A percentile compares a stretch with the other conserved stretches of the same genome.
Evolutionary conservation across 1,284 basidiomycete species (phyloP).

Genomic region (Fomitiporia mediterranea): DNA sequence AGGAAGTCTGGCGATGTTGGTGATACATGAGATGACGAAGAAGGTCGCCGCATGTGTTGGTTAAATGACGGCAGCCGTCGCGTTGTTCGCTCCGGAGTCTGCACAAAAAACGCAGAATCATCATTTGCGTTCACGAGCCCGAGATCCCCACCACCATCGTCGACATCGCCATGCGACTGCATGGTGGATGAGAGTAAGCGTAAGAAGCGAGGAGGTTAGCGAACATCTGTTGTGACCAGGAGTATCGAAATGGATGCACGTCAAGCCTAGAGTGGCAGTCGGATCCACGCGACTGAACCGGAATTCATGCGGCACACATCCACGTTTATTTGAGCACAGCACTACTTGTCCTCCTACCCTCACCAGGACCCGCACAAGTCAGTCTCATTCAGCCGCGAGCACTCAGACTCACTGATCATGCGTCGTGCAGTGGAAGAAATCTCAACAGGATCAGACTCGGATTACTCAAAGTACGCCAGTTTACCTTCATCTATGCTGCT

Average conservation of each 20-base stretch:
- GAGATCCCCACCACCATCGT: slow-evolving; percentile 8
- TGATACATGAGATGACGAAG: slow-evolving; percentile 21
- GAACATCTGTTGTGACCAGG: slow-evolving; percentile 6
- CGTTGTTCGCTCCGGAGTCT: slow-evolving; percentile 2
- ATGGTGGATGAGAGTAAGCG: not conserved
- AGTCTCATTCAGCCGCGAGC: slow-evolving; percentile 1
- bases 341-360: slow-evolving; percentile 5
- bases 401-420: slow-evolving; percentile 5
- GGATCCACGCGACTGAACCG: not conserved
- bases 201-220: not conserved
- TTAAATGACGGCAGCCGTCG: slow-evolving; percentile 3
- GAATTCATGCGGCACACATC: not conserved
- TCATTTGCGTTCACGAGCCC: slow-evolving; percentile 16
- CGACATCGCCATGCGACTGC: not conserved
- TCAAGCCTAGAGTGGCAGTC: not conserved
- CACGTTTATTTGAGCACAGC: not conserved
- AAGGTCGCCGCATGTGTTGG: not conserved
- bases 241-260: no score
- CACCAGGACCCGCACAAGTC: slow-evolving; percentile 1
- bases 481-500: slow-evolving; percentile 16
- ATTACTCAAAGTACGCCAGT: slow-evolving; percentile 74
- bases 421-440: slow-evolving; percentile 68
- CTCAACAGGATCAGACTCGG: slow-evolving; percentile 82
- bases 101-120: slow-evolving; percentile 12
- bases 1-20: slow-evolving; percentile 32